A percentile compares a stretch with the other conserved stretches of the same genome.
These are phyloP conservation scores for Blastomyces gilchristii DNA, from an alignment of 2,329 filamentous ascomycete genomes.

Conservation along the genomic window DNA sequence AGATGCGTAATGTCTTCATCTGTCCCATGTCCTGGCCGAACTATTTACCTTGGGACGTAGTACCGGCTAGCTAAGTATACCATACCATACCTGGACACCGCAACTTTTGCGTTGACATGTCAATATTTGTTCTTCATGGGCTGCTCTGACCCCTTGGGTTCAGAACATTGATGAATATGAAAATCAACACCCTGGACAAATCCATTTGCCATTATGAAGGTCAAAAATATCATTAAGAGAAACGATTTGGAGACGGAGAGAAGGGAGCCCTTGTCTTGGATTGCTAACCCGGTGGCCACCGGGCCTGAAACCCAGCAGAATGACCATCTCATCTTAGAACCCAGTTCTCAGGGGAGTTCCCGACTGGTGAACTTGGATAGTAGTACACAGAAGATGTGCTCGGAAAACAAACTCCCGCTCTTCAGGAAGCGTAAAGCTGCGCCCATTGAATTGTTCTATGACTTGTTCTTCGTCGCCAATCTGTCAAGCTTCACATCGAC, in stretches of 20 bases:
- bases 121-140: neutral
- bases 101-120: neutral
- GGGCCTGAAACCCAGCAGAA: neutral
- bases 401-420: conserved; percentile 13
- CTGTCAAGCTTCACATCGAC: conserved; percentile 51
- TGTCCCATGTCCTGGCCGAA: neutral
- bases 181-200: neutral
- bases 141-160: neutral
- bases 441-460: conserved; percentile 49
- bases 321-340: neutral
- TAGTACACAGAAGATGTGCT: neutral
- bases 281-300: conserved; percentile 7
- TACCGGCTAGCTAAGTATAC: neutral
- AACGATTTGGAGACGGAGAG: conserved; percentile 9
- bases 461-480: conserved; percentile 55
- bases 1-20: neutral
- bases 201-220: conserved; percentile 5
- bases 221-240: conserved; percentile 12
- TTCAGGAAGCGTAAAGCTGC: conserved; percentile 39
- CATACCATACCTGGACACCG: neutral
- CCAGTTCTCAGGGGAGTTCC: neutral
- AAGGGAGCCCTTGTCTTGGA: conserved; percentile 8
- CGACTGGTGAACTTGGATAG: neutral
- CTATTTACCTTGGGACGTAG: neutral
- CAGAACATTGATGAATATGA: neutral